phyloP scores from a whole-genome alignment of 2,329 filamentous ascomycete genomes.

The Stagonosporopsis cucurbitacearum region DNA sequence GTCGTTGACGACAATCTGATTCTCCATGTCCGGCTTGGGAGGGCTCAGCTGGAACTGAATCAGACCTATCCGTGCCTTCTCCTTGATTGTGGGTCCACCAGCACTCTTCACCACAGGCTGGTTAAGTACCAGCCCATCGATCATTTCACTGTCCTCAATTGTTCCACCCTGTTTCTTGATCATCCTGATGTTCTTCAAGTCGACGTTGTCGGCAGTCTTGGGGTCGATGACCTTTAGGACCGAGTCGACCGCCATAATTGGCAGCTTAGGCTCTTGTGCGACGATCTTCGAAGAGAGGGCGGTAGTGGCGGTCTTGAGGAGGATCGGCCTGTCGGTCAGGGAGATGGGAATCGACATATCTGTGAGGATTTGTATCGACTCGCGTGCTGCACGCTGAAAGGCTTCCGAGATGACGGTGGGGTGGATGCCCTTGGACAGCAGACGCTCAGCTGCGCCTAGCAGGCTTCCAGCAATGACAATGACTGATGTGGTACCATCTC shows the following conservation, averaged over 20 bases:
- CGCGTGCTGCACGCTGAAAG: slow-evolving; percentile 91
- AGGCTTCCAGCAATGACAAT: slow-evolving; percentile 97
- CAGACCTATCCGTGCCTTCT: slow-evolving; percentile 95
- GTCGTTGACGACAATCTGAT: slow-evolving; percentile 98
- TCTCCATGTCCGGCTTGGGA: slow-evolving; percentile 99
- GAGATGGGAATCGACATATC: slow-evolving; percentile 95
- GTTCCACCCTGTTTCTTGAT: slow-evolving; percentile 98
- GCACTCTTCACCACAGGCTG: slow-evolving; percentile 94
- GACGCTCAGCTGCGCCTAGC: slow-evolving; percentile 87
- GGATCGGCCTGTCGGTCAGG: slow-evolving; percentile 83
- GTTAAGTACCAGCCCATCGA: slow-evolving; percentile 90
- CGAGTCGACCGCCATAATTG: slow-evolving; percentile 97
- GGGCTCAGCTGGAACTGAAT: slow-evolving; percentile 99
- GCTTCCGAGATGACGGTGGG: slow-evolving; percentile 97
- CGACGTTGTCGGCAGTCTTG: slow-evolving; percentile 94
- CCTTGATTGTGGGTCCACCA: slow-evolving; percentile 87
- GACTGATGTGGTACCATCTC: slow-evolving; percentile 97
- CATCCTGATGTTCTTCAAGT: slow-evolving; percentile 94
- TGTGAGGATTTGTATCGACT: slow-evolving; percentile 87
- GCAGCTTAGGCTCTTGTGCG: slow-evolving; percentile 93
- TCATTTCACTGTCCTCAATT: slow-evolving; percentile 97
- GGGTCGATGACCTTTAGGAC: slow-evolving; percentile 95
- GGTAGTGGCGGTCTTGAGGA: slow-evolving; percentile 95
- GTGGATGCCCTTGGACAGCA: slow-evolving; percentile 90
- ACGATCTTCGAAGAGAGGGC: slow-evolving; percentile 99